Base-by-base conservation (phyloP, 169 alveolate genomes). In the Eimeria brunetti region DNA sequence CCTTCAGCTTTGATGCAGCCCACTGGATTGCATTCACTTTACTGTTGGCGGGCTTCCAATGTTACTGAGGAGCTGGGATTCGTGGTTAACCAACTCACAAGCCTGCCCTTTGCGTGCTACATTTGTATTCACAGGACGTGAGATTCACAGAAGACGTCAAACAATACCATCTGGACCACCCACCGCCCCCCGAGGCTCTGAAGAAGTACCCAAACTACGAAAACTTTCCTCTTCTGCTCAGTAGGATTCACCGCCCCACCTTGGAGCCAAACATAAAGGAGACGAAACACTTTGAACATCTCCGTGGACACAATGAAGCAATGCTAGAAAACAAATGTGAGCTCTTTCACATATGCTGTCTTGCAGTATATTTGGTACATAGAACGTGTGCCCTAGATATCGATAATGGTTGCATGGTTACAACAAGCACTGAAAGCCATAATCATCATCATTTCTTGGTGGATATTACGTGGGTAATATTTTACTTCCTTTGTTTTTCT, bases 291-390 rank as follows among this genome's bases (percentile, higher is more conserved):
- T 58, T 58, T 36, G 75, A 84, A n/a, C 91, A 84, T 41, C 75
- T 84, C 16, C 91, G 91, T 58, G 91, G 91, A 38, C 91, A 84
- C 53, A 84, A 84, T 58, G 91, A 84, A 36, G 75, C 71, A 2
- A 84, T 84, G 91, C 75, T 84, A 38, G 91, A 84, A 36, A 84
- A 56, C 78, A 58, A 60, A 58, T 84, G 91, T 84, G 76, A 84
- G 91, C 11, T 4, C 44, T 30, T 46, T 3, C 11, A 2, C 6
- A 41, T 18, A 67, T 7, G 38, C 5, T 27, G 18, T 41, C 2
- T n/a, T 67, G 76, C 76, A 7, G 2, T 0, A 30, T n/a, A n/a
- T 5, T 20, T 16, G 36, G 30, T 51, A 30, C 6, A 30, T 6
- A 73, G 41, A 30, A n/a, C 14, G 44, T 38, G 33, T 12, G n/a